These are phyloP conservation scores for Haplographium delicatum DNA, from an alignment of 495 filamentous ascomycete species.

Conservation along the genomic window DNA sequence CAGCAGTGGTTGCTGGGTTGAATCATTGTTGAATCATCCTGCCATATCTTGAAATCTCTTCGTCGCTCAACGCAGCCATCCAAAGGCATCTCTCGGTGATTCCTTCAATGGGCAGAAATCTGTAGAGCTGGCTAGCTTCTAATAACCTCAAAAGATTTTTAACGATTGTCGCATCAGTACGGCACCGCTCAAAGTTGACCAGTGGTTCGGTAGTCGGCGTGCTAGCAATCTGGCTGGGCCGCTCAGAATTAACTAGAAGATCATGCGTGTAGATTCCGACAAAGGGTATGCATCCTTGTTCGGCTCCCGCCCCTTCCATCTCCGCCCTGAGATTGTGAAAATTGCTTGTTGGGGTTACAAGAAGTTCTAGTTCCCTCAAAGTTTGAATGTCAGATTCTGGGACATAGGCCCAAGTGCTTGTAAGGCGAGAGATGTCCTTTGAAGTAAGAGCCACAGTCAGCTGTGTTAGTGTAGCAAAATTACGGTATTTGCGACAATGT, in stretches of 20 bases:
- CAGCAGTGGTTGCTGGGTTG: background rate
- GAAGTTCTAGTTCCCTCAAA: slow-evolving; percentile 72
- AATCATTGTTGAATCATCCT: slow-evolving; percentile 23
- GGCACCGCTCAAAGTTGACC: slow-evolving; percentile 93
- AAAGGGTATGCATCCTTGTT: slow-evolving; percentile 93
- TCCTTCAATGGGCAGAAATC: slow-evolving; percentile 77
- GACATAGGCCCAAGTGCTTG: slow-evolving; percentile 77
- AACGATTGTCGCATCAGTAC: slow-evolving; percentile 83
- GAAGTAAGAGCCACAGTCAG: slow-evolving; percentile 86
- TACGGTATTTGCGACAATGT: slow-evolving; percentile 78
- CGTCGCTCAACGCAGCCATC: slow-evolving; percentile 85
- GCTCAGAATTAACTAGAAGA: slow-evolving; percentile 91
- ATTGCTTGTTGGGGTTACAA: slow-evolving; percentile 85
- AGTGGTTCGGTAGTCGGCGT: slow-evolving; percentile 65
- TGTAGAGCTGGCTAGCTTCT: slow-evolving; percentile 87
- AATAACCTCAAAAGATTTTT: slow-evolving; percentile 87
- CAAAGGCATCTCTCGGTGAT: slow-evolving; percentile 89
- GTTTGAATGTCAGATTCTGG: slow-evolving; percentile 62
- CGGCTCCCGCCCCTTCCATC: slow-evolving; percentile 71
- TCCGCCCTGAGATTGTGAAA: slow-evolving; percentile 85
- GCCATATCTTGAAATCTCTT: slow-evolving; percentile 57
- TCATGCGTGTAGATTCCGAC: slow-evolving; percentile 95
- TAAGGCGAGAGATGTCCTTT: slow-evolving; percentile 70
- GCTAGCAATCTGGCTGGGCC: slow-evolving; percentile 65
- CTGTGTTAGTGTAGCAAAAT: slow-evolving; percentile 96